phyloP scores from a whole-genome alignment of 140 eudicot species.

The Bidens hawaiensis region DNA sequence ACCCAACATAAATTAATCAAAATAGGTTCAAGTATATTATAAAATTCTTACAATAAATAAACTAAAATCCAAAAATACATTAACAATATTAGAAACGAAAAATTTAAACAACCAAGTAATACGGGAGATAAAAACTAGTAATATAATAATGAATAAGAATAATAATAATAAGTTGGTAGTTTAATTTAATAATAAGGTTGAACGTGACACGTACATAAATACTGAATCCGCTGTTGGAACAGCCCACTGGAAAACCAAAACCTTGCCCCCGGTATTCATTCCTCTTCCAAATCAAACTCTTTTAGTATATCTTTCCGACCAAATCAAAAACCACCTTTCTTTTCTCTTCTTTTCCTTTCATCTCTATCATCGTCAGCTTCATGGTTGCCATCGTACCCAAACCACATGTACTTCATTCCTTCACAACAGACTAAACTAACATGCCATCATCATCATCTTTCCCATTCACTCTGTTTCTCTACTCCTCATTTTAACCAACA shows the following conservation, averaged over 20 bases:
- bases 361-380: constrained; percentile 8
- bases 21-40: too few relatives aligned
- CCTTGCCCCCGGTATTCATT: constrained; percentile 64
- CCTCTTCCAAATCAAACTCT: constrained; percentile 31
- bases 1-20: too few relatives aligned
- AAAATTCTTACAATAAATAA: too few relatives aligned
- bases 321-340: constrained; percentile 1
- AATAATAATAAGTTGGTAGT: too few relatives aligned
- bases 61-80: too few relatives aligned
- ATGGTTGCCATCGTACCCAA: neutral
- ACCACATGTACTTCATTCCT: too few relatives aligned
- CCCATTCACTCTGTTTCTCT: neutral
- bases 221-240: constrained; percentile 44
- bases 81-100: too few relatives aligned
- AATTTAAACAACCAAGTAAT: too few relatives aligned
- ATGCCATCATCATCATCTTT: too few relatives aligned
- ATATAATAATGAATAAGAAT: neutral
- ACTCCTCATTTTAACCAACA: constrained; percentile 7
- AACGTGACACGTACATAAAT: constrained; percentile 17
- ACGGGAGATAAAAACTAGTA: too few relatives aligned
- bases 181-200: constrained; percentile 1
- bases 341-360: constrained; percentile 15
- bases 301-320: constrained; percentile 25
- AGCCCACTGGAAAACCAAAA: constrained; percentile 76
- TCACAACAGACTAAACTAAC: too few relatives aligned